Evolutionary conservation across 306 rosid species (phyloP).

Genomic region (Quercus aquifolioides): DNA sequence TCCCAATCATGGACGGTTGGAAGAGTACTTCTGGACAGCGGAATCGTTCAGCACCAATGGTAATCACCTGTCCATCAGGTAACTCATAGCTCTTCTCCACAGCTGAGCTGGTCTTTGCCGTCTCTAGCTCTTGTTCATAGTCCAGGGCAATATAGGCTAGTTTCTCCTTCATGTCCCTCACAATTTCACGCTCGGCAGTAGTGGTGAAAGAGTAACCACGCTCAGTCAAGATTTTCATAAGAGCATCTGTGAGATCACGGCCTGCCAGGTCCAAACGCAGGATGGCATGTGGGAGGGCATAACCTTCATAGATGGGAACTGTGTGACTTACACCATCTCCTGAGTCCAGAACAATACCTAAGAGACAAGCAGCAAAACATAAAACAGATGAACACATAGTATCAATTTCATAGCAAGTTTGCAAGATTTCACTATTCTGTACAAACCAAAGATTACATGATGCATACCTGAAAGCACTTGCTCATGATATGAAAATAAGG

Average conservation of each 20-base stretch:
- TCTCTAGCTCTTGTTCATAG: conserved; percentile 90
- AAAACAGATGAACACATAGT: background rate
- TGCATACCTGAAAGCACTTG: background rate
- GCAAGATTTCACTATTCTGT: too few species aligned
- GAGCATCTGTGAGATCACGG: conserved; percentile 93
- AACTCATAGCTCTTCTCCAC: conserved; percentile 96
- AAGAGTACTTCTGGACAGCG: conserved; percentile 98
- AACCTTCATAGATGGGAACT: conserved; percentile 96
- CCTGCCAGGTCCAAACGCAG: conserved; percentile 96
- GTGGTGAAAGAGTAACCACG: conserved; percentile 99
- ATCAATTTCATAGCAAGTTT: too few species aligned
- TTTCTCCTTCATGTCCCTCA: conserved; percentile 92
- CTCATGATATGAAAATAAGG: background rate
- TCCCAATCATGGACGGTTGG: conserved; percentile 98
- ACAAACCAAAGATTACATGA: background rate
- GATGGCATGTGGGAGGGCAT: conserved; percentile 98
- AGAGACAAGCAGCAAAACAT: conserved; percentile 11
- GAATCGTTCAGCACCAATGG: conserved; percentile 88
- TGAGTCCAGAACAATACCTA: conserved; percentile 90
- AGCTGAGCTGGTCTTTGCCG: conserved; percentile 77
- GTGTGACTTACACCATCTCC: conserved; percentile 99
- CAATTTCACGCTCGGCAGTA: conserved; percentile 94
- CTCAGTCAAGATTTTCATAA: conserved; percentile 95
- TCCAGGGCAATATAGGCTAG: conserved; percentile 90
- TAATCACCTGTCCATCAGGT: conserved; percentile 26